Conservation (phyloP, 2,329 filamentous ascomycete genomes). For the Cladosporium sp. region DNA sequence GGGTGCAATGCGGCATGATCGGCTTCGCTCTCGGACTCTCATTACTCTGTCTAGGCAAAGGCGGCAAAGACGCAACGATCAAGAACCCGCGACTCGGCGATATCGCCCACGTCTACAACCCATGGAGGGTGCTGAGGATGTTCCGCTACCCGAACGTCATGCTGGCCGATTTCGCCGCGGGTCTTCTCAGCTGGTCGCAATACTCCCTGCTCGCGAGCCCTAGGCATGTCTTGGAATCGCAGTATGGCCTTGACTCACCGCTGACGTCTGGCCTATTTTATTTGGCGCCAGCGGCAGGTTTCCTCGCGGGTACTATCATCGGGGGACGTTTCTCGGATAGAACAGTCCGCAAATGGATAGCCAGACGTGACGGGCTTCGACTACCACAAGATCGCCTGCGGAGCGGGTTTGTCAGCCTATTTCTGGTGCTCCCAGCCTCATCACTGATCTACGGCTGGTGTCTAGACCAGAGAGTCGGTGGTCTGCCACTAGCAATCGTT, state of each 20-base stretch:
- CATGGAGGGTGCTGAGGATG: conserved; percentile 60
- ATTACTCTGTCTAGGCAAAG: conserved; percentile 61
- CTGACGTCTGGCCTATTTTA: conserved; percentile 70
- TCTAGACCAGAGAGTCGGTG: conserved; percentile 53
- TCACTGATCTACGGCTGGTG: conserved; percentile 68
- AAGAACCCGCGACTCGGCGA: conserved; percentile 41
- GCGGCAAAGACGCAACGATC: conserved; percentile 46
- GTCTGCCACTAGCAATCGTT: conserved; percentile 61
- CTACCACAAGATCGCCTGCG: conserved; percentile 67
- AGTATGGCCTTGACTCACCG: conserved; percentile 65
- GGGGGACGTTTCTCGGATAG: conserved; percentile 68
- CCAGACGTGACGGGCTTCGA: conserved; percentile 55
- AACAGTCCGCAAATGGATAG: conserved; percentile 64
- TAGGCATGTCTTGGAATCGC: conserved; percentile 69
- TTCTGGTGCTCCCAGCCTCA: conserved; percentile 55
- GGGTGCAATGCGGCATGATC: conserved; percentile 67
- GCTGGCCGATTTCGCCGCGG: conserved; percentile 51
- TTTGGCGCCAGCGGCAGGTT: conserved; percentile 67
- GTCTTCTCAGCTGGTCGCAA: conserved; percentile 69
- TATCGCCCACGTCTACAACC: conserved; percentile 66
- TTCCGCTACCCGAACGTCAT: conserved; percentile 68
- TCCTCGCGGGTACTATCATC: conserved; percentile 64
- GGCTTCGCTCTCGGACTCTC: conserved; percentile 59
- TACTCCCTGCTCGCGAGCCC: conserved; percentile 65
- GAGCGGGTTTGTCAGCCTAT: conserved; percentile 55